These are phyloP conservation scores for Saturnispora quitensis DNA, from an alignment of 805 yeast genomes.

Conservation along the genomic window DNA sequence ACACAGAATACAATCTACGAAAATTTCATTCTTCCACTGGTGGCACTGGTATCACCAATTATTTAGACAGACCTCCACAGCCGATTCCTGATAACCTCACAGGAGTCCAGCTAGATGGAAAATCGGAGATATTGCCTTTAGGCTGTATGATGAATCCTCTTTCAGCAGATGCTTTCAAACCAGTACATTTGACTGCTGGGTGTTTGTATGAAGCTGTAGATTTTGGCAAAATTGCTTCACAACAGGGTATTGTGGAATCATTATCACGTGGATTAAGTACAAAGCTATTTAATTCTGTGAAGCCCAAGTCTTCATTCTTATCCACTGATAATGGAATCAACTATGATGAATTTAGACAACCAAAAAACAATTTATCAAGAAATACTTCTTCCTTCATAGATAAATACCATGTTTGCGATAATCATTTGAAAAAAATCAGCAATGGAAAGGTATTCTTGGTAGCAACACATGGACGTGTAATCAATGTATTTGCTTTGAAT, in stretches of 20 bases:
- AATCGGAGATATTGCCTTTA: conserved; percentile 30
- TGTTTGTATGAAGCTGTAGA: conserved; percentile 29
- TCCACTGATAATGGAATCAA: neutral
- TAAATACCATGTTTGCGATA: conserved; percentile 26
- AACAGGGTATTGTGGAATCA: neutral
- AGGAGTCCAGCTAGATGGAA: conserved; percentile 26
- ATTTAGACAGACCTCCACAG: conserved; percentile 31
- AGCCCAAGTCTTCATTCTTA: neutral
- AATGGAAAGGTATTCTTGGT: conserved; percentile 29
- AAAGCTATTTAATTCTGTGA: neutral
- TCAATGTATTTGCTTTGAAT: conserved; percentile 37
- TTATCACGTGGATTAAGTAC: neutral
- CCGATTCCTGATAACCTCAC: conserved; percentile 25
- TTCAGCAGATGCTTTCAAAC: conserved; percentile 41
- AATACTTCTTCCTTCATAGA: conserved; percentile 29
- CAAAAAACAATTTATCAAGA: conserved; percentile 24
- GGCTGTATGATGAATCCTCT: conserved; percentile 49
- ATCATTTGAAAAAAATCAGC: conserved; percentile 22
- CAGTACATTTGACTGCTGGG: conserved; percentile 48
- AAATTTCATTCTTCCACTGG: conserved; percentile 28
- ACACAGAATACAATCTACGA: conserved; percentile 35
- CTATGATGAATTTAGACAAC: conserved; percentile 17
- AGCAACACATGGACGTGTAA: conserved; percentile 40
- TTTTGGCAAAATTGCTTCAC: conserved; percentile 14
- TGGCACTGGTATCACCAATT: conserved; percentile 30